phyloP scores from a whole-genome alignment of 2,329 filamentous ascomycete genomes.

The Alternaria burnsii region DNA sequence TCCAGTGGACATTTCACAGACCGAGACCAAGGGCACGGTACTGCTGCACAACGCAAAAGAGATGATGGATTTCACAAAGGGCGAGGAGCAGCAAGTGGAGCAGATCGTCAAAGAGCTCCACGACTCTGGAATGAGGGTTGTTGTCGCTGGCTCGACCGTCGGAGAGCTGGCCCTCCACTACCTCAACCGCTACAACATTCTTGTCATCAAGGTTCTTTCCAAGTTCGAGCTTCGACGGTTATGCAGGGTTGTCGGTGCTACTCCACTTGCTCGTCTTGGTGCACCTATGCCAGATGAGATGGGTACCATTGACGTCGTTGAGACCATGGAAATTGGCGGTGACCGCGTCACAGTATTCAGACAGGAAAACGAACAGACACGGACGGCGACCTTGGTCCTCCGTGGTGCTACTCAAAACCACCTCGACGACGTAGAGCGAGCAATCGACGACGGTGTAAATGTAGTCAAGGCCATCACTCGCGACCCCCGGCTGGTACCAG shows the following conservation, averaged over 20 bases:
- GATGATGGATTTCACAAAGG: slow-evolving; percentile 98
- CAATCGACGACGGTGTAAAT: slow-evolving; percentile 97
- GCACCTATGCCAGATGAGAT: slow-evolving; percentile 99
- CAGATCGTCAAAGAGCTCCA: slow-evolving; percentile 92
- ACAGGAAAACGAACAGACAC: slow-evolving; percentile 90
- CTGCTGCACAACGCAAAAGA: slow-evolving; percentile 96
- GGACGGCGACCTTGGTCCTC: slow-evolving; percentile 92
- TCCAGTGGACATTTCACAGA: slow-evolving; percentile 93
- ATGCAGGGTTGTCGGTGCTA: slow-evolving; percentile 95
- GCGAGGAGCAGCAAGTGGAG: slow-evolving; percentile 93
- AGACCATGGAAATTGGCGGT: slow-evolving; percentile 96
- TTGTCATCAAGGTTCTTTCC: slow-evolving; percentile 95
- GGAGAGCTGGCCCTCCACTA: slow-evolving; percentile 97
- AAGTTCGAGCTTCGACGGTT: slow-evolving; percentile 96
- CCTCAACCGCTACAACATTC: slow-evolving; percentile 94
- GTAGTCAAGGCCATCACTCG: slow-evolving; percentile 98
- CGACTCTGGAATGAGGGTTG: slow-evolving; percentile 90
- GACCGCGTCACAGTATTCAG: slow-evolving; percentile 98
- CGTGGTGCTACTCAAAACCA: slow-evolving; percentile 98
- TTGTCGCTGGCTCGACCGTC: slow-evolving; percentile 91
- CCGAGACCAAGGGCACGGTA: slow-evolving; percentile 98
- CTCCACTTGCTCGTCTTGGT: slow-evolving; percentile 91
- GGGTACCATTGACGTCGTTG: slow-evolving; percentile 92
- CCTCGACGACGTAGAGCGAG: slow-evolving; percentile 94
- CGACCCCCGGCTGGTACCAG: slow-evolving; percentile 88